These are phyloP conservation scores for Lipomyces yamanashiensis DNA, from an alignment of 805 yeast species.

Conservation along the genomic window DNA sequence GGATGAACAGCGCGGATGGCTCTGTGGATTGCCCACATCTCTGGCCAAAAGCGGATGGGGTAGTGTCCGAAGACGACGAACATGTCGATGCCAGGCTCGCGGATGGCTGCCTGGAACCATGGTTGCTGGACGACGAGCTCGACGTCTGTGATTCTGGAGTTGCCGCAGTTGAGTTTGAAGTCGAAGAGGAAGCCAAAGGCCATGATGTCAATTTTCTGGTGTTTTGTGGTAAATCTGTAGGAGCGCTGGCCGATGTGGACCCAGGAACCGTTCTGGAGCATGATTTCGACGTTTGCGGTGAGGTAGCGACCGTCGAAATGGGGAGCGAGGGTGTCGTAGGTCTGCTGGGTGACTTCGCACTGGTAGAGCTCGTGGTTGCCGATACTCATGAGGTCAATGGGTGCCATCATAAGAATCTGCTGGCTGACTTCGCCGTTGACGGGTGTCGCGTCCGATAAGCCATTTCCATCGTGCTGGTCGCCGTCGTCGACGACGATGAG, in stretches of 20 bases:
- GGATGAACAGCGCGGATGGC: conserved; percentile 65
- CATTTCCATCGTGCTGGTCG: conserved; percentile 94
- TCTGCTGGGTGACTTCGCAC: conserved; percentile 65
- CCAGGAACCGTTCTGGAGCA: conserved; percentile 47
- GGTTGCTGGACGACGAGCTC: conserved; percentile 55
- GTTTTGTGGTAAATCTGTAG: conserved; percentile 67
- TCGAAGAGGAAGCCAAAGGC: conserved; percentile 82
- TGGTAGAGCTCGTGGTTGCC: conserved; percentile 92
- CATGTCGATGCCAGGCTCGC: conserved; percentile 58
- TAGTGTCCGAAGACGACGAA: conserved; percentile 78
- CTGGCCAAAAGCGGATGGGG: conserved; percentile 68
- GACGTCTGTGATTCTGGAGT: conserved; percentile 68
- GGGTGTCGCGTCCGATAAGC: conserved; percentile 70
- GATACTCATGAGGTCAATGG: conserved; percentile 78
- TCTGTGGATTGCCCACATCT: conserved; percentile 54
- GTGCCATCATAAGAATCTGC: conserved; percentile 61
- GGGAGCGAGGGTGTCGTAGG: conserved; percentile 63
- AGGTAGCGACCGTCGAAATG: conserved; percentile 66
- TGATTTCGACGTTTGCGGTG: conserved; percentile 48
- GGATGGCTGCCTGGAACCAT: conserved; percentile 65
- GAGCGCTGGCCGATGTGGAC: conserved; percentile 71
- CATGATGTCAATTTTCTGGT: conserved; percentile 57
- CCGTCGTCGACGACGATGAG: conserved; percentile 83
- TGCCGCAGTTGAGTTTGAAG: conserved; percentile 63
- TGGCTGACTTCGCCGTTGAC: conserved; percentile 73